Percentiles rank a stretch among this genome's conserved stretches.
Conservation (phyloP, 2,329 filamentous ascomycete species). For the Alternaria ventricosa region DNA sequence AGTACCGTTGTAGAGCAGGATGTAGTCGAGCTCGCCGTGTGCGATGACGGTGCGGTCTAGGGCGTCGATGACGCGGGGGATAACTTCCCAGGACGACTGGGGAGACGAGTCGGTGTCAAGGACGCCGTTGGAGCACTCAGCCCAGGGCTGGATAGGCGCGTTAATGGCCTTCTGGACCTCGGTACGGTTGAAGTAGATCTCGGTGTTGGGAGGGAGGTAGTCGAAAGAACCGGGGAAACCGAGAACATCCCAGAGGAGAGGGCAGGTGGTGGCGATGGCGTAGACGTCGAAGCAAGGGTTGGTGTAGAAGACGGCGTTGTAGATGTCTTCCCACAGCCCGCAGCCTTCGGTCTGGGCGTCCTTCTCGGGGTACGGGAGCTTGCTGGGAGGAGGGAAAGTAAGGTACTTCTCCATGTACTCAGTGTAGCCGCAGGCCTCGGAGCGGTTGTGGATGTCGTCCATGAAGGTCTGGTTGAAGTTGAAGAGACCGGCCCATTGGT, state of each 20-base stretch:
- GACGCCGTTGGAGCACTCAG: constrained; percentile 61
- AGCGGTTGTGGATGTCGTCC: constrained; percentile 58
- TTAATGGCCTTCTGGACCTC: constrained; percentile 75
- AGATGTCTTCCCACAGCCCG: constrained; percentile 64
- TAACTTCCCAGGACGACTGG: constrained; percentile 62
- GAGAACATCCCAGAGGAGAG: constrained; percentile 71
- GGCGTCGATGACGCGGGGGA: constrained; percentile 75
- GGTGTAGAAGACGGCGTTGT: constrained; percentile 58
- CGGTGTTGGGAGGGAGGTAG: constrained; percentile 68
- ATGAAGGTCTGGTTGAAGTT: constrained; percentile 67
- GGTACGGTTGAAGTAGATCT: constrained; percentile 72
- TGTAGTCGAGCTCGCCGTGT: constrained; percentile 73
- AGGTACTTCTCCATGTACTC: constrained; percentile 67
- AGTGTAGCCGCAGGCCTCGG: constrained; percentile 67
- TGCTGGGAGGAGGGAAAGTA: constrained; percentile 70
- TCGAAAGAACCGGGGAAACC: constrained; percentile 69
- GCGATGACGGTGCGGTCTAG: constrained; percentile 75
- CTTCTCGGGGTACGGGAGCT: constrained; percentile 61
- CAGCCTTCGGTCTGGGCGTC: constrained; percentile 59
- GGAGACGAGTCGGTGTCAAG: constrained; percentile 60
- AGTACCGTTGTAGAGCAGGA: constrained; percentile 72
- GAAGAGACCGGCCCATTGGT: constrained; percentile 67
- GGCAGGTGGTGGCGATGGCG: constrained; percentile 74
- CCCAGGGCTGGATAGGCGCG: constrained; percentile 64
- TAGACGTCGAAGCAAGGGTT: constrained; percentile 87